phyloP scores from a whole-genome alignment of 1,284 basidiomycete species.

The Ganoderma resinaceum region DNA sequence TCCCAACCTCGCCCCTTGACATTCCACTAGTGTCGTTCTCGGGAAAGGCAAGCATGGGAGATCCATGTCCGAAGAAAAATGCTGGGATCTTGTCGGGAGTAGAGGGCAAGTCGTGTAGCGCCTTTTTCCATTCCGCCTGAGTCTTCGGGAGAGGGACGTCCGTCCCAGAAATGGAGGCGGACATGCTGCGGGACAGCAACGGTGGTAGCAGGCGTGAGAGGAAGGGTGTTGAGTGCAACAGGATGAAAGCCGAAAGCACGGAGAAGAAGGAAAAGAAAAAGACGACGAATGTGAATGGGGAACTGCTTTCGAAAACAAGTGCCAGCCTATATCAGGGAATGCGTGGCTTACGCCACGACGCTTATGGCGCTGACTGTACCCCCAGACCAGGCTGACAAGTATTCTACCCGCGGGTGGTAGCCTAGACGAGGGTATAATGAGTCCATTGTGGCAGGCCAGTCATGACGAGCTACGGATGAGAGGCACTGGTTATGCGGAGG shows the following conservation, averaged over 20 bases:
- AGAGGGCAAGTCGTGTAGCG: constrained; percentile 65
- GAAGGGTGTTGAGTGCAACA: constrained; percentile 25
- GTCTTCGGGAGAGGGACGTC: constrained; percentile 41
- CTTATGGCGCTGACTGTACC: constrained; percentile 16
- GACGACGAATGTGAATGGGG: background rate
- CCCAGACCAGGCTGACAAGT: constrained; percentile 5
- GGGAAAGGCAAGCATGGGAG: constrained; percentile 58
- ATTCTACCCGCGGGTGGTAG: background rate
- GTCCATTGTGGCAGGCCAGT: background rate
- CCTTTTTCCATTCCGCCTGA: constrained; percentile 58
- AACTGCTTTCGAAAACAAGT: background rate
- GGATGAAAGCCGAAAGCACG: constrained; percentile 29
- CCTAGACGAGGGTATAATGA: background rate
- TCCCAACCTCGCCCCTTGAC: constrained; percentile 36
- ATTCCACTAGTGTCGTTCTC: constrained; percentile 24
- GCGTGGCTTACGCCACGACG: background rate
- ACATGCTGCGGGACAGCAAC: constrained; percentile 27
- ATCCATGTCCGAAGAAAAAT: constrained; percentile 81
- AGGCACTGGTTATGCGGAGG: background rate
- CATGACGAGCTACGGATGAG: background rate
- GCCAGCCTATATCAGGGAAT: background rate
- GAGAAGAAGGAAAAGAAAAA: constrained; percentile 28
- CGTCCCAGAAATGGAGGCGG: constrained; percentile 22
- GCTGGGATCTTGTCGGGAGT: constrained; percentile 69
- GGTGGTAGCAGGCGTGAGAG: constrained; percentile 25